Evolutionary conservation across 2,329 filamentous ascomycete genomes (phyloP).

Genomic region (Colletotrichum paranaense): DNA sequence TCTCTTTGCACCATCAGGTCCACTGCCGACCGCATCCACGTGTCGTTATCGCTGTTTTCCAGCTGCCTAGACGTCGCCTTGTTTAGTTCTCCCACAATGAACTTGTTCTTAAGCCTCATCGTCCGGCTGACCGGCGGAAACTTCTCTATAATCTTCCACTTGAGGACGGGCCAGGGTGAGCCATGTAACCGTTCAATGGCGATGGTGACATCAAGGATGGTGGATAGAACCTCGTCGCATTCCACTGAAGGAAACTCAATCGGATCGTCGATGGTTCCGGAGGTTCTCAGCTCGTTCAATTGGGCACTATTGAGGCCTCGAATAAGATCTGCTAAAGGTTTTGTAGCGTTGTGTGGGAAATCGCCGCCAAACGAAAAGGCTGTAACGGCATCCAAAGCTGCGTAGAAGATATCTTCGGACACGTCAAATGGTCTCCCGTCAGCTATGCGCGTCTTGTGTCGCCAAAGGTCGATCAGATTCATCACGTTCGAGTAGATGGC

Average conservation of each 20-base stretch:
- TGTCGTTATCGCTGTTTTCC: neutral
- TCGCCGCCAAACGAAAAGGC: constrained; percentile 42
- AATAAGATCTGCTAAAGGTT: constrained; percentile 10
- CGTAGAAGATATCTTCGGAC: constrained; percentile 43
- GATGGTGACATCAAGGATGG: constrained; percentile 3
- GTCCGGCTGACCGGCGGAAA: constrained; percentile 5
- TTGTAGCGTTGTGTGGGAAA: constrained; percentile 12
- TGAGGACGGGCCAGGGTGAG: constrained; percentile 4
- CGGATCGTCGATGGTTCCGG: neutral
- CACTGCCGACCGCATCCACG: constrained; percentile 24
- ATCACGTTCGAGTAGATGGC: constrained; percentile 44
- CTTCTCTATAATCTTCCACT: constrained; percentile 17
- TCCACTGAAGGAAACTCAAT: constrained; percentile 1
- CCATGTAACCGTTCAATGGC: constrained; percentile 3
- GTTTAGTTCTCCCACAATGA: constrained; percentile 8
- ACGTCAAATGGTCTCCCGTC: constrained; percentile 45
- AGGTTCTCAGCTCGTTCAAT: neutral
- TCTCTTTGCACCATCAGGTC: constrained; percentile 33
- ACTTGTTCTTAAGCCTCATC: neutral
- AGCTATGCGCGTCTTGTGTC: constrained; percentile 43
- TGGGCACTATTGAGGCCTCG: neutral
- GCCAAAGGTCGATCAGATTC: constrained; percentile 48
- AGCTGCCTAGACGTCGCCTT: constrained; percentile 4
- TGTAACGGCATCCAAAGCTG: constrained; percentile 46
- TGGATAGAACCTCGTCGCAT: neutral